A percentile compares a stretch with the other conserved stretches of the same genome.
These are phyloP conservation scores for Beauveria sp. DNA, from an alignment of 2,329 filamentous ascomycete species.

Conservation along the genomic window DNA sequence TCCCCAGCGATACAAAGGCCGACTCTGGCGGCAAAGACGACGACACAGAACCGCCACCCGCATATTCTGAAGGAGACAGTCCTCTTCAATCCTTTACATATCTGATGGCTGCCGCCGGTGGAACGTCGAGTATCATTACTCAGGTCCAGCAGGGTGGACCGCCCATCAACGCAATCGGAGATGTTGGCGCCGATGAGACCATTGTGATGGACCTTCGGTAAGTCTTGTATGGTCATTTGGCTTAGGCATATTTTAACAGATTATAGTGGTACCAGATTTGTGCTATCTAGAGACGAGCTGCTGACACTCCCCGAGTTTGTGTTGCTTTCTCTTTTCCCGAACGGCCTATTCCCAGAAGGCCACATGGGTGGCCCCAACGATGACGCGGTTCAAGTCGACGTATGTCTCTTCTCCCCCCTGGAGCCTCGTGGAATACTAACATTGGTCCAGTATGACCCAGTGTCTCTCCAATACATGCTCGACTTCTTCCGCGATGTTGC, in stretches of 20 bases:
- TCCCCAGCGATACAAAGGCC: slow-evolving; percentile 75
- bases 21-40: slow-evolving; percentile 66
- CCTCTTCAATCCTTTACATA: slow-evolving; percentile 89
- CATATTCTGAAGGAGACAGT: slow-evolving; percentile 91
- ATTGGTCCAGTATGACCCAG: slow-evolving; percentile 76
- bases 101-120: slow-evolving; percentile 96
- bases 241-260: slow-evolving; percentile 16
- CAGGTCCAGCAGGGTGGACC: slow-evolving; percentile 93
- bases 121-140: slow-evolving; percentile 96
- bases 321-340: slow-evolving; percentile 92
- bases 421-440: neutral
- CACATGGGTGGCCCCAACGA: slow-evolving; percentile 92
- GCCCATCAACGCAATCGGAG: slow-evolving; percentile 82
- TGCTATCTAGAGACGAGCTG: slow-evolving; percentile 88
- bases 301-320: slow-evolving; percentile 96
- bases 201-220: slow-evolving; percentile 93
- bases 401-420: slow-evolving; percentile 43
- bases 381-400: slow-evolving; percentile 94
- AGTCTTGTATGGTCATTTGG: slow-evolving; percentile 17
- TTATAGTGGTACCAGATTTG: slow-evolving; percentile 80
- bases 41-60: slow-evolving; percentile 88
- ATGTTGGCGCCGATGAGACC: slow-evolving; percentile 84
- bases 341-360: slow-evolving; percentile 94
- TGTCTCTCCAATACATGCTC: slow-evolving; percentile 96
- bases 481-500: slow-evolving; percentile 96